Evolutionary conservation across 352 stramenopile species (phyloP), one percentile per base, ranked within the genome.

Genomic region (Phytopythium montanum): DNA sequence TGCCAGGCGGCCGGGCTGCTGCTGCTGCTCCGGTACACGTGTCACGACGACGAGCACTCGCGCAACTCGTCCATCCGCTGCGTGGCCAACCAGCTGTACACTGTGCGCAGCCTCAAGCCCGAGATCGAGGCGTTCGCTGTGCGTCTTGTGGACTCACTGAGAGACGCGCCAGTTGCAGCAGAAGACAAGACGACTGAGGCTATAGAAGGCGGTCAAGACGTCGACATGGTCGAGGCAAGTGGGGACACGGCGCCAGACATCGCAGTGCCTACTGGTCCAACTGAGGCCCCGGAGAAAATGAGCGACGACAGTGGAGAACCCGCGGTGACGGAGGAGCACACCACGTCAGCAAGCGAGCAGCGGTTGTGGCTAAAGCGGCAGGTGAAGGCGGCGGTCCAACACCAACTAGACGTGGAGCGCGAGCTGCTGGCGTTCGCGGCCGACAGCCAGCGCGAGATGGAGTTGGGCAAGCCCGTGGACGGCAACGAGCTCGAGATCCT

Each of bases 61-160:
- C 84, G 84, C 42, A 91, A 87, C 62, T 76, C 73, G 49, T 69
- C 78, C 10, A 92, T 91, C 55, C 76, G 79, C 16, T 94, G 84
- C 56, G 76, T 94, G 18, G 84, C 79, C 16, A 94, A 94, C 45
- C 84, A 94, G 49, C 65, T 94, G 6, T 94, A 92, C 58, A 65
- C 68, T 14, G 60, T 94, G 0, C 61, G 72, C 14, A 56, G 65
- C 2, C 65, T 90, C 21, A 87, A 90, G 60, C 50, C 42, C 18
- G 58, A 72, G 21, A 88, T 94, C 28, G 84, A 94, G 60, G 59
- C 68, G 38, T 85, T 86, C 61, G 81, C 84, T 14, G 66, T 84
- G 14, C 66, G 72, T 4, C 66, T 92, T 9, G 77, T 92, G 9
- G 59, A 71, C n/a, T 87, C 80, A 16, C 57, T 94, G 31, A 33